Percentiles rank a stretch among this genome's conserved stretches.
phyloP scores from a whole-genome alignment of 345 rosid genomes.

The Eucalyptus erythrocorys region DNA sequence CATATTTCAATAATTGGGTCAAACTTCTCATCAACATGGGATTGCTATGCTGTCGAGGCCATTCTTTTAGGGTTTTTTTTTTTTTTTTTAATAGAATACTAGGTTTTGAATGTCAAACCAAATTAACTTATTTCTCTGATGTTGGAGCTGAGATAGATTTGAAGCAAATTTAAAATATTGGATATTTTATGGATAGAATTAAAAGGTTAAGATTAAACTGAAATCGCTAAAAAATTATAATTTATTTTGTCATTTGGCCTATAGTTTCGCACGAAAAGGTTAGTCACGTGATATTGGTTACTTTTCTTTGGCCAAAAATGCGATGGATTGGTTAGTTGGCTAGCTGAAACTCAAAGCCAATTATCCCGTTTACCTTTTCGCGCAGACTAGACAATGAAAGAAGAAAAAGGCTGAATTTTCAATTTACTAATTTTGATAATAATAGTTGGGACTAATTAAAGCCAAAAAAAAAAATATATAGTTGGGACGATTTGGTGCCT shows the following conservation, averaged over 20 bases:
- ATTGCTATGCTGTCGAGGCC: neutral
- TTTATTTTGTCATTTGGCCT: neutral
- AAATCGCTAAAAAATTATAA: neutral
- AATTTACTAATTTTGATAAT: conserved; percentile 2
- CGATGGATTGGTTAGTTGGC: neutral
- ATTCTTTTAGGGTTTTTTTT: neutral
- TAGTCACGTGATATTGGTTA: neutral
- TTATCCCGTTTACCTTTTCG: neutral
- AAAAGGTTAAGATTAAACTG: neutral
- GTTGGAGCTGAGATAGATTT: neutral
- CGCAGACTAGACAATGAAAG: neutral
- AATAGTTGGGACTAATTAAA: neutral
- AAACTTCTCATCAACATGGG: neutral
- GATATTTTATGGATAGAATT: neutral
- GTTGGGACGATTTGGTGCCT: neutral
- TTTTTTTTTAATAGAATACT: neutral
- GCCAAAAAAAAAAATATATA: too few species aligned
- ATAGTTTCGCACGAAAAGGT: neutral
- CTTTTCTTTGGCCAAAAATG: neutral
- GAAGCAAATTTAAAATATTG: neutral
- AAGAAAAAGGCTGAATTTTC: conserved; percentile 42
- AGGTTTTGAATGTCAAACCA: neutral
- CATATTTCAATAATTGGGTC: neutral
- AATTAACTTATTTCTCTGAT: neutral
- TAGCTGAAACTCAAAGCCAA: neutral